Percentiles rank a stretch among this genome's conserved stretches.
Conservation (phyloP, 2,329 filamentous ascomycete species). For the Aspergillus pseudoviridinutans region DNA sequence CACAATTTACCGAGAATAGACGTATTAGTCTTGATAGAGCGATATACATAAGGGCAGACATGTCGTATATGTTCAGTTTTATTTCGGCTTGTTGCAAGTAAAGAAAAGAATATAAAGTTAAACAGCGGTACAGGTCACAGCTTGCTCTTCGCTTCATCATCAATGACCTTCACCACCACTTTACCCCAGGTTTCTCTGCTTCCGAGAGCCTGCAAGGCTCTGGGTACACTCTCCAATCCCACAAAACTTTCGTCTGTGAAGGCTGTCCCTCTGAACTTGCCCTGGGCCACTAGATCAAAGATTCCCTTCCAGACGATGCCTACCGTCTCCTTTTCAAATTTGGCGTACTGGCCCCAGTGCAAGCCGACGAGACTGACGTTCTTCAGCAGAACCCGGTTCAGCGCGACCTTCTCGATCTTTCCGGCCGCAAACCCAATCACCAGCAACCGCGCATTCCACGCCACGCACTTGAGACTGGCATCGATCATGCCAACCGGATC, state of each 20-base stretch:
- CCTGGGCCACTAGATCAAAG: slow-evolving; percentile 69
- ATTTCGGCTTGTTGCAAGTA: neutral
- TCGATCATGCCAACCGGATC: slow-evolving; percentile 91
- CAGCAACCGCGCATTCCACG: slow-evolving; percentile 86
- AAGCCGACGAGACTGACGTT: slow-evolving; percentile 87
- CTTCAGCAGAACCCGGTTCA: slow-evolving; percentile 90
- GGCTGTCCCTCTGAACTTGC: slow-evolving; percentile 76
- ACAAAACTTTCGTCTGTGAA: slow-evolving; percentile 79
- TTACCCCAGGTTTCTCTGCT: slow-evolving; percentile 90
- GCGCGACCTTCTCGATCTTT: slow-evolving; percentile 82
- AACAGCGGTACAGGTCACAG: slow-evolving; percentile 19
- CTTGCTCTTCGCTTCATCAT: slow-evolving; percentile 57
- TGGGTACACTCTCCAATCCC: slow-evolving; percentile 73
- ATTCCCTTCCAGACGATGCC: slow-evolving; percentile 76
- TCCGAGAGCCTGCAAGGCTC: slow-evolving; percentile 72
- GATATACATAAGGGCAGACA: neutral
- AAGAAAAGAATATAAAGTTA: neutral
- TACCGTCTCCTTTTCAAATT: slow-evolving; percentile 67
- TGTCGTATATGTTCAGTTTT: neutral
- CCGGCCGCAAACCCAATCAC: slow-evolving; percentile 88
- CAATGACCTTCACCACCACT: slow-evolving; percentile 82
- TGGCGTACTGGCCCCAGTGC: slow-evolving; percentile 84
- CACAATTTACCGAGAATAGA: neutral
- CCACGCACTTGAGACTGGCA: slow-evolving; percentile 80
- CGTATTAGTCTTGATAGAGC: neutral